Conservation (phyloP, 805 yeast species). For the Blastobotrys parvus region DNA sequence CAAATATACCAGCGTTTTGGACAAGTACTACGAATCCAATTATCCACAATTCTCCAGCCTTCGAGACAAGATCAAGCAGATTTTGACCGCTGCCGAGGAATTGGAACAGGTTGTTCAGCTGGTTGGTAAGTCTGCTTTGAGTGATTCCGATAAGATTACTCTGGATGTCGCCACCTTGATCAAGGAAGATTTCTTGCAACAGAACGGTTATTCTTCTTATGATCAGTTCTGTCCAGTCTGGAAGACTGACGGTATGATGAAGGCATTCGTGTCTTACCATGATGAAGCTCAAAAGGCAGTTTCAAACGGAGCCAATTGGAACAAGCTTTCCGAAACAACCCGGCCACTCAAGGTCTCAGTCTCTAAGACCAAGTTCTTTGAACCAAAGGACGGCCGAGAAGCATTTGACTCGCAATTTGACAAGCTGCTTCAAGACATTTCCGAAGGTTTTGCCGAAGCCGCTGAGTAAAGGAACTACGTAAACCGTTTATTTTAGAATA, state of each 20-base stretch:
- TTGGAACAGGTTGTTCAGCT: constrained; percentile 98
- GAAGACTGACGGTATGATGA: constrained; percentile 99
- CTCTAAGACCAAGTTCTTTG: constrained; percentile 90
- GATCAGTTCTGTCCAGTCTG: constrained; percentile 99
- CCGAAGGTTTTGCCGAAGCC: constrained; percentile 92
- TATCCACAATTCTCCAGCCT: constrained; percentile 87
- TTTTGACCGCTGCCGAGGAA: constrained; percentile 94
- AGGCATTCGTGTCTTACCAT: constrained; percentile 78
- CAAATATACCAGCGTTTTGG: constrained; percentile 82
- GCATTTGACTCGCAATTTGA: constrained; percentile 72
- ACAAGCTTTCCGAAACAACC: constrained; percentile 82
- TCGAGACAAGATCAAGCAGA: constrained; percentile 90
- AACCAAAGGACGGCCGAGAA: constrained; percentile 85
- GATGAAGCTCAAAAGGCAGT: constrained; percentile 98
- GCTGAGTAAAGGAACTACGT: constrained; percentile 51
- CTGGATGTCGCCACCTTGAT: constrained; percentile 85
- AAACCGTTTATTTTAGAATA: background rate
- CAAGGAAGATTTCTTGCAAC: constrained; percentile 98
- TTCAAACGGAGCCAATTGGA: constrained; percentile 90
- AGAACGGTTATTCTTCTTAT: constrained; percentile 96
- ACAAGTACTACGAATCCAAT: constrained; percentile 74
- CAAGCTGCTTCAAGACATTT: constrained; percentile 61
- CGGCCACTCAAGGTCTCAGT: constrained; percentile 88
- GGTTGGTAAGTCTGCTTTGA: constrained; percentile 96
- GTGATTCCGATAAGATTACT: constrained; percentile 94